Conservation (phyloP, 805 yeast genomes). For the Metschnikowia amazonensis region DNA sequence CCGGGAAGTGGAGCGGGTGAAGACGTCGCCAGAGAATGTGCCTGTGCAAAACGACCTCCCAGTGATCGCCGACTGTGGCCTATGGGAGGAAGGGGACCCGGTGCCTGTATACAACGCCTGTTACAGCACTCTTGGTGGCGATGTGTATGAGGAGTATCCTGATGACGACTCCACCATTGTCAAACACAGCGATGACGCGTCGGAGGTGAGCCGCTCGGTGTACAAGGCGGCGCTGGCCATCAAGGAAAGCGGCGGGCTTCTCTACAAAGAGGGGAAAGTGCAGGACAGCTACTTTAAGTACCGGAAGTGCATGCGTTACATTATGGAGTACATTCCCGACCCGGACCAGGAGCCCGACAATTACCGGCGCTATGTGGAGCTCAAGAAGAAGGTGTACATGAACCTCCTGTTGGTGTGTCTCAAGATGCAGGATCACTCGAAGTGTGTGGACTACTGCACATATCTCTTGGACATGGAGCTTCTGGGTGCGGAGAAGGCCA, state of each 20-base stretch:
- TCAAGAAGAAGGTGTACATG: conserved; percentile 51
- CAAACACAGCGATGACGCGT: conserved; percentile 40
- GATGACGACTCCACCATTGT: conserved; percentile 63
- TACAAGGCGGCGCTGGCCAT: conserved; percentile 50
- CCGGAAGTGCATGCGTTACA: conserved; percentile 60
- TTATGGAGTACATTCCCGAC: conserved; percentile 72
- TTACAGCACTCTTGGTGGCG: conserved; percentile 60
- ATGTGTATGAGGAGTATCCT: conserved; percentile 71
- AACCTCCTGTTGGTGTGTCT: conserved; percentile 57
- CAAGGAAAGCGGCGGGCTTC: conserved; percentile 61
- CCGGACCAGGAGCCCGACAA: conserved; percentile 55
- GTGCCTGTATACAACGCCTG: conserved; percentile 64
- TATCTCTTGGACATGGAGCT: conserved; percentile 52
- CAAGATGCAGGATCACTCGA: conserved; percentile 46
- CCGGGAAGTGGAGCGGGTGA: conserved; percentile 55
- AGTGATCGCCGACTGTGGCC: conserved; percentile 56
- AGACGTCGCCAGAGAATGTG: conserved; percentile 40
- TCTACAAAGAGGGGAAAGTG: conserved; percentile 52
- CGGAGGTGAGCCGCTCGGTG: conserved; percentile 39
- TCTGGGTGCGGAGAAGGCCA: conserved; percentile 45
- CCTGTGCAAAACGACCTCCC: conserved; percentile 41
- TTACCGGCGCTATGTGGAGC: conserved; percentile 45
- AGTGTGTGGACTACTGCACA: conserved; percentile 50
- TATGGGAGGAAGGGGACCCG: conserved; percentile 50
- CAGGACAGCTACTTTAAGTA: conserved; percentile 60